Percentiles rank a stretch among this genome's conserved stretches.
phyloP scores from a whole-genome alignment of 1,284 basidiomycete genomes.

The Athelia sp. region DNA sequence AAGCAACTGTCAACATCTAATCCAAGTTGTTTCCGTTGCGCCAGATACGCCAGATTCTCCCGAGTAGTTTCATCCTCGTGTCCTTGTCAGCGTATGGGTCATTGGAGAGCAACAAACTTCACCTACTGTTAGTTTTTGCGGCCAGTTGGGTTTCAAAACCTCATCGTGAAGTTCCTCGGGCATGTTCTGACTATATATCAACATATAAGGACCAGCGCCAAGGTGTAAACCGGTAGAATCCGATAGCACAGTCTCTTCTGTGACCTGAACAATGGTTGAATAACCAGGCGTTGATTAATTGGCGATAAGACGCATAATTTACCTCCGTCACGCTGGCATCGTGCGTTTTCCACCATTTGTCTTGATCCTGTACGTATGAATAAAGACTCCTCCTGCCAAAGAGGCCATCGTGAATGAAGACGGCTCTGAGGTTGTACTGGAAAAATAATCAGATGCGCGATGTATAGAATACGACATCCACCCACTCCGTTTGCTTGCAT shows the following conservation, averaged over 20 bases:
- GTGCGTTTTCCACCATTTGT: slow-evolving; percentile 75
- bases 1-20: too few species aligned
- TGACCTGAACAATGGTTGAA: slow-evolving; percentile 40
- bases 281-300: background rate
- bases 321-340: slow-evolving; percentile 67
- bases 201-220: slow-evolving; percentile 66
- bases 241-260: slow-evolving; percentile 60
- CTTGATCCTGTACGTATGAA: slow-evolving; percentile 63
- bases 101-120: too few species aligned
- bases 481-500: slow-evolving; percentile 54
- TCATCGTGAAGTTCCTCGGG: background rate
- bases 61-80: too few species aligned
- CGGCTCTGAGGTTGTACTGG: slow-evolving; percentile 73
- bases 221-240: slow-evolving; percentile 68
- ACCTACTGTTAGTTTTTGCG: background rate
- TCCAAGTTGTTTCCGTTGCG: too few species aligned
- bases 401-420: slow-evolving; percentile 69
- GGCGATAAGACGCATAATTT: slow-evolving; percentile 5
- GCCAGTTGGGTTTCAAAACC: background rate
- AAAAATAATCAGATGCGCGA: background rate
- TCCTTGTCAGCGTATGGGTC: too few species aligned
- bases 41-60: too few species aligned
- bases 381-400: slow-evolving; percentile 70
- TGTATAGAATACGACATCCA: slow-evolving; percentile 6
- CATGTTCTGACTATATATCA: slow-evolving; percentile 56